Base-by-base conservation (phyloP, 441 rosid genomes). In the Breynia disticha region DNA sequence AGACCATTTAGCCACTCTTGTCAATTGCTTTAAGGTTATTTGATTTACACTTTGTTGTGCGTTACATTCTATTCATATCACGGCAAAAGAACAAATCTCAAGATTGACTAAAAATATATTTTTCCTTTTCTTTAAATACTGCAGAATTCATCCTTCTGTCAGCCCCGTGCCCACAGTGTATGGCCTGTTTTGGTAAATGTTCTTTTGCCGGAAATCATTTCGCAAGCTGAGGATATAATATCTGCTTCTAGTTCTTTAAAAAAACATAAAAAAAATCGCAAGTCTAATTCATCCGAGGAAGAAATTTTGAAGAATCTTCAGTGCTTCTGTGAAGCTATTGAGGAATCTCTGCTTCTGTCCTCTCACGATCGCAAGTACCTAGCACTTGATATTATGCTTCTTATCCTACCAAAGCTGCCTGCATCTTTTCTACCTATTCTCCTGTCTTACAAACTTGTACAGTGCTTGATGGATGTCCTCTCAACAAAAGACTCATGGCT, bases 71-170 rank as follows among this genome's bases (percentile, higher is more conserved):
- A 18, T 7, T 54, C 13, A 46, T 21, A 18, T 13, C 14, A 7
- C 10, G 8, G 3, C 2, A 13, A 19, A 16, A 42, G 46, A 50
- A 12, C n/a, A 22, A 46, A 4, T 32, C 24, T 21, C n/a, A 37
- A 42, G 5, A 39, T 18, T 43, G 61, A 50, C 60, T 67, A 47
- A 50, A 19, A 21, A 11, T 14, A 13, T n/a, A n/a, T 49, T 39
- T 39, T 39, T 39, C 19, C 19, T 16, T 35, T 6, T 28, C 19
- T 16, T 35, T 6, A 28, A 42, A 37, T 16, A 22, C 14, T 49
- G 63, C 88, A 93, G 99, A 95, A 89, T 65, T 84, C 99, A 47
- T 75, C 96, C 54, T 89, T 89, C 76, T 93, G 97, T 62, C 96
- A 84, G 73, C 99, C 99, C 67, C 90, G 97, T 61, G 77, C 87